phyloP scores from a whole-genome alignment of 2,329 filamentous ascomycete genomes.

The Xylaria polymorpha region DNA sequence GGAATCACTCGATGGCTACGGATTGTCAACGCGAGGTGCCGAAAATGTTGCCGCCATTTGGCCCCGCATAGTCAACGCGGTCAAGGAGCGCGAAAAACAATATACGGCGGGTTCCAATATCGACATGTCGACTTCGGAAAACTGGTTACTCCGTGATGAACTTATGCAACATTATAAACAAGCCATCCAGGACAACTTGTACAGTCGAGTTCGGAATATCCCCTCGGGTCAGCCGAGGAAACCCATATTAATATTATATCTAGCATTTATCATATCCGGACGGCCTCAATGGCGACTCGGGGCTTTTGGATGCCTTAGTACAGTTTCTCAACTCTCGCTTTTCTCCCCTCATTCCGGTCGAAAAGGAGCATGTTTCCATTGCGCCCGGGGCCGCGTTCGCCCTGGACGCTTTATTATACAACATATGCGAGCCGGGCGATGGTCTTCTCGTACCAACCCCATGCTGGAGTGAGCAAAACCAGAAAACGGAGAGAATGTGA shows the following conservation, averaged over 20 bases:
- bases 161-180: constrained; percentile 29
- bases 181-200: constrained; percentile 21
- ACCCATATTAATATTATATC: neutral
- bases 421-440: constrained; percentile 52
- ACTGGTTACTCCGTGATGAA: constrained; percentile 31
- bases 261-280: constrained; percentile 39
- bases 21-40: neutral
- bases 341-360: constrained; percentile 11
- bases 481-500: neutral
- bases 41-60: constrained; percentile 32
- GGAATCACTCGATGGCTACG: neutral
- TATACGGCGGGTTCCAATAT: constrained; percentile 7
- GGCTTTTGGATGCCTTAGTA: constrained; percentile 23
- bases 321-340: constrained; percentile 35
- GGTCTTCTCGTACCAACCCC: constrained; percentile 49
- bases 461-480: constrained; percentile 46
- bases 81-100: constrained; percentile 18
- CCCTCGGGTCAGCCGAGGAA: neutral
- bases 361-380: constrained; percentile 15
- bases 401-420: constrained; percentile 47
- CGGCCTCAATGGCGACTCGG: constrained; percentile 29
- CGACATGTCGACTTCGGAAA: constrained; percentile 32
- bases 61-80: constrained; percentile 31
- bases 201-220: neutral
- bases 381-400: constrained; percentile 25